These are phyloP conservation scores for Diaporthe velutina DNA, from an alignment of 2,329 filamentous ascomycete genomes.

Conservation along the genomic window DNA sequence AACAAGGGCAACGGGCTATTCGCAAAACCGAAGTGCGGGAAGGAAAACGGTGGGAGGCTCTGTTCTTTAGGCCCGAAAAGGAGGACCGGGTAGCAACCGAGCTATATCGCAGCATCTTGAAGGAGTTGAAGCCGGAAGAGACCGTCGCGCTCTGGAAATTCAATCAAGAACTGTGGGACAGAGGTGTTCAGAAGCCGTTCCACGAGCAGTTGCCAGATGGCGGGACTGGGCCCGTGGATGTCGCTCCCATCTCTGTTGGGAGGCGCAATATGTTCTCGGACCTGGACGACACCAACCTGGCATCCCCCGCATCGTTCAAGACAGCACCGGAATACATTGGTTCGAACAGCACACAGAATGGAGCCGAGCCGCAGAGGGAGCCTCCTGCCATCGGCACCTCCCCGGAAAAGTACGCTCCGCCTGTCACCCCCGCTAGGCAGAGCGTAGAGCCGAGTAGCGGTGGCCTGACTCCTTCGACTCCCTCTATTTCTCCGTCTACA, in stretches of 20 bases:
- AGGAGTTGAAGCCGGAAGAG: conserved; percentile 24
- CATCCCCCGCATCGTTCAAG: conserved; percentile 34
- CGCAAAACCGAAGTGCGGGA: conserved; percentile 26
- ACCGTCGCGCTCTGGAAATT: conserved; percentile 38
- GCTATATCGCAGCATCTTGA: conserved; percentile 29
- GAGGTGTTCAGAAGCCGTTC: conserved; percentile 29
- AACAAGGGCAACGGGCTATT: conserved; percentile 35
- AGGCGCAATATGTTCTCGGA: neutral
- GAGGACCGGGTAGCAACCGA: conserved; percentile 20
- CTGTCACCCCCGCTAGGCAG: neutral
- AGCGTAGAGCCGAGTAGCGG: conserved; percentile 16
- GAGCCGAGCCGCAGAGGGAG: conserved; percentile 9
- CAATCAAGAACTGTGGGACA: conserved; percentile 18
- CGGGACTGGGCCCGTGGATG: neutral
- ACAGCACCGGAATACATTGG: conserved; percentile 31
- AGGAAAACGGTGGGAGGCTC: conserved; percentile 28
- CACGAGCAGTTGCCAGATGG: conserved; percentile 28
- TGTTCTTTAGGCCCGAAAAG: conserved; percentile 25
- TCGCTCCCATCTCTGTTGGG: neutral
- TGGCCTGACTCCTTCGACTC: conserved; percentile 5
- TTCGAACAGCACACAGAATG: neutral
- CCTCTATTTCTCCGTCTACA: conserved; percentile 13
- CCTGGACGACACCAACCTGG: conserved; percentile 1
- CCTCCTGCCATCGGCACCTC: neutral
- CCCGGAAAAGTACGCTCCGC: neutral